These are phyloP conservation scores for Ascochyta clinopodiicola DNA, from an alignment of 2,329 filamentous ascomycete genomes.

Conservation along the genomic window DNA sequence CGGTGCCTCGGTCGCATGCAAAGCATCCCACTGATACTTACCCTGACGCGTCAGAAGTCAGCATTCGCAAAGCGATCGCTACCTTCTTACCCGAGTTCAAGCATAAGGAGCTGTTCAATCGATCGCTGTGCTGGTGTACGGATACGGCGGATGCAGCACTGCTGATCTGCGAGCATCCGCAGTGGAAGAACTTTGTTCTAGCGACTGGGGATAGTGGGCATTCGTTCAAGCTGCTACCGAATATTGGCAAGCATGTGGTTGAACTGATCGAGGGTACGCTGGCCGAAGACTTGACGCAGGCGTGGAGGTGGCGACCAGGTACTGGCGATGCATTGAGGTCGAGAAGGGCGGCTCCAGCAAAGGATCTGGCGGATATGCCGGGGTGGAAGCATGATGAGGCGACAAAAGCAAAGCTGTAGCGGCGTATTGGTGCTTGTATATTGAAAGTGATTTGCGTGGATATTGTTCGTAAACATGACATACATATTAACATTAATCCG, in stretches of 20 bases:
- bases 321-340: conserved; percentile 54
- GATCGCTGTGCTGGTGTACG: conserved; percentile 64
- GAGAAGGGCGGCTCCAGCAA: conserved; percentile 49
- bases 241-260: conserved; percentile 57
- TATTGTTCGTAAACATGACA: not conserved
- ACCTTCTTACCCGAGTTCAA: conserved; percentile 54
- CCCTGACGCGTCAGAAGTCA: conserved; percentile 55
- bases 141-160: conserved; percentile 68
- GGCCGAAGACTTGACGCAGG: conserved; percentile 48
- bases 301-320: conserved; percentile 56
- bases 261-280: conserved; percentile 53
- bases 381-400: conserved; percentile 48
- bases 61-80: conserved; percentile 43
- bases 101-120: conserved; percentile 51
- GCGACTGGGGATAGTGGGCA: conserved; percentile 58
- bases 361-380: conserved; percentile 55
- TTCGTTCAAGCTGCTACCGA: conserved; percentile 56
- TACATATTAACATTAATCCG: conserved; percentile 7
- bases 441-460: not conserved
- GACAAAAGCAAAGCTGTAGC: not conserved
- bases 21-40: conserved; percentile 53
- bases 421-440: not conserved
- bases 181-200: conserved; percentile 57
- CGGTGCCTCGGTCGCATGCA: conserved; percentile 56
- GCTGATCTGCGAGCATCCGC: conserved; percentile 62